Conservation (phyloP, 768 basidiomycete species). For the Boletus subparvulus region DNA sequence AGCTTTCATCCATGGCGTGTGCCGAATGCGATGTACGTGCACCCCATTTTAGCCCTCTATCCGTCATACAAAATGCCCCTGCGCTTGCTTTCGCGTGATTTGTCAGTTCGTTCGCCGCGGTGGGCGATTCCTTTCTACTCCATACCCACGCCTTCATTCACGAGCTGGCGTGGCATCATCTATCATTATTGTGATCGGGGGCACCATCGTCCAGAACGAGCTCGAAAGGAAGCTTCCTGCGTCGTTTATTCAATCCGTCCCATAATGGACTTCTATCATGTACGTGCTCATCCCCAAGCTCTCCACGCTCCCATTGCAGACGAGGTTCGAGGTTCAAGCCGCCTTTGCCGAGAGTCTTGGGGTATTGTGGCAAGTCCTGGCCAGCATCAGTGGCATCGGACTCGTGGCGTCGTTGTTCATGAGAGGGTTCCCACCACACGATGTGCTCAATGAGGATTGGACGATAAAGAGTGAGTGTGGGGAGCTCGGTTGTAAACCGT, state of each 20-base stretch:
- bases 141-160: too few species aligned
- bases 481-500: too few species aligned
- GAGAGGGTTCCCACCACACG: neutral
- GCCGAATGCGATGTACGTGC: neutral
- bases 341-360: conserved; percentile 42
- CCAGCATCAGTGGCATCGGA: conserved; percentile 29
- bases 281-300: conserved; percentile 49
- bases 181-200: conserved; percentile 39
- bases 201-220: conserved; percentile 49
- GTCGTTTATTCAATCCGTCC: conserved; percentile 36
- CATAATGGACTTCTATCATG: conserved; percentile 39
- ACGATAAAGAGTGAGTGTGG: neutral
- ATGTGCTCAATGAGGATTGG: neutral
- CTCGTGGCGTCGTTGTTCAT: too few species aligned
- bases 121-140: neutral
- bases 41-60: neutral
- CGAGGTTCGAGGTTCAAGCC: conserved; percentile 35
- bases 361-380: conserved; percentile 42
- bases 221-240: conserved; percentile 41
- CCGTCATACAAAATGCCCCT: neutral
- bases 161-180: too few species aligned
- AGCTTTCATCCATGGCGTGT: neutral
- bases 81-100: neutral
- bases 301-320: conserved; percentile 31
- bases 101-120: neutral